Conservation (phyloP, 345 rosid genomes). For the Syzygium aromaticum region DNA sequence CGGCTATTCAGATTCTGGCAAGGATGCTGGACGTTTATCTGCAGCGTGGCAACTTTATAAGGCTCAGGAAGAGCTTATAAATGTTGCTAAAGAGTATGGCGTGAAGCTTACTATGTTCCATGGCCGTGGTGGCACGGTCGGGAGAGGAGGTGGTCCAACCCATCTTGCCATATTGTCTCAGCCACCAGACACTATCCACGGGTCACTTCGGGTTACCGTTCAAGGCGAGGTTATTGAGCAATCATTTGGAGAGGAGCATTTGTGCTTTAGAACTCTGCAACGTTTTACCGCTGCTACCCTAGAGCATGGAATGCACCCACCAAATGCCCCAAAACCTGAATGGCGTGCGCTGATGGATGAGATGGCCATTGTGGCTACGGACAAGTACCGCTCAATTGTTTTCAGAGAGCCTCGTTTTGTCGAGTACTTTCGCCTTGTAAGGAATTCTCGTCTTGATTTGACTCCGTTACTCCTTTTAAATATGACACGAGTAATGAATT, state of each 20-base stretch:
- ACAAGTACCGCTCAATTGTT: constrained; percentile 81
- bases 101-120: constrained; percentile 98
- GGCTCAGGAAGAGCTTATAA: constrained; percentile 96
- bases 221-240: constrained; percentile 98
- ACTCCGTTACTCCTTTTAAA: background rate
- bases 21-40: constrained; percentile 93
- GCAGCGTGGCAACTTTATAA: constrained; percentile 98
- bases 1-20: constrained; percentile 97
- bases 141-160: constrained; percentile 99
- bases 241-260: constrained; percentile 91
- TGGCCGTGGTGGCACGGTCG: constrained; percentile 99
- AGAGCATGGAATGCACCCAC: constrained; percentile 95
- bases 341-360: constrained; percentile 88
- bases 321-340: constrained; percentile 87
- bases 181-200: constrained; percentile 98
- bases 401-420: constrained; percentile 91
- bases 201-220: constrained; percentile 89
- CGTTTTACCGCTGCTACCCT: constrained; percentile 97
- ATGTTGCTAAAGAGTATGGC: constrained; percentile 75
- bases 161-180: constrained; percentile 99
- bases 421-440: constrained; percentile 93
- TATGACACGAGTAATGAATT: background rate
- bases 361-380: constrained; percentile 94
- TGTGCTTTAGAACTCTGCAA: constrained; percentile 91
- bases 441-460: constrained; percentile 3